Percentiles rank a stretch among this genome's conserved stretches.
Conservation (phyloP, 345 rosid genomes). For the Eucalyptus albens region DNA sequence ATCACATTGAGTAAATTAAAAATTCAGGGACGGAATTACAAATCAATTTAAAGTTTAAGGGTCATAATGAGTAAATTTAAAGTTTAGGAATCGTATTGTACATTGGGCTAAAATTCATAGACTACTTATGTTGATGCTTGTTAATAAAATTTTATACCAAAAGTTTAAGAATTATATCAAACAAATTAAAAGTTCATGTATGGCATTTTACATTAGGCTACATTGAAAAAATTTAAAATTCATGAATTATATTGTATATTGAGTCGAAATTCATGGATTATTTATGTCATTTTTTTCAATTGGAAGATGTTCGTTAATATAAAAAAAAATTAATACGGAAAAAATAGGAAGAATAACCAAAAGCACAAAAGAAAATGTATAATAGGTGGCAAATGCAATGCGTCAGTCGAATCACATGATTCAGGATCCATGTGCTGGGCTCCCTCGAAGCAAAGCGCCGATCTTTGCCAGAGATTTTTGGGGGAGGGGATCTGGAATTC, state of each 20-base stretch:
- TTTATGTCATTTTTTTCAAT: not conserved
- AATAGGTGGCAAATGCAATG: not conserved
- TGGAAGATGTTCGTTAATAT: not conserved
- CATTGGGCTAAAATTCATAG: accelerated
- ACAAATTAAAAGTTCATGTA: too few species aligned
- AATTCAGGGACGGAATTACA: accelerated
- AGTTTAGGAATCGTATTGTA: accelerated
- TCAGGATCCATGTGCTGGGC: not conserved
- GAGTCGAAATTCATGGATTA: accelerated
- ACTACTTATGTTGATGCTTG: too few species aligned
- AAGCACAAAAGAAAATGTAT: not conserved
- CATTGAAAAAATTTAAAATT: not conserved
- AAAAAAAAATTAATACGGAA: not conserved
- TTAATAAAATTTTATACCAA: too few species aligned
- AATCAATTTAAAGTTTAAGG: too few species aligned
- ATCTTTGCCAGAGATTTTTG: not conserved
- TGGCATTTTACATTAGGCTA: too few species aligned
- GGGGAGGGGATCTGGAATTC: not conserved
- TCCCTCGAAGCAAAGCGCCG: not conserved
- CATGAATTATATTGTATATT: accelerated
- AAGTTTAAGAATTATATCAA: too few species aligned
- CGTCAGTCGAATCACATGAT: not conserved
- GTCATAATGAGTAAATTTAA: too few species aligned
- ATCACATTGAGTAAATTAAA: too few species aligned
- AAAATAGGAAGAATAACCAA: not conserved